Evolutionary conservation across 805 yeast genomes (phyloP).

Genomic region (Zygosaccharomyces lentus): DNA sequence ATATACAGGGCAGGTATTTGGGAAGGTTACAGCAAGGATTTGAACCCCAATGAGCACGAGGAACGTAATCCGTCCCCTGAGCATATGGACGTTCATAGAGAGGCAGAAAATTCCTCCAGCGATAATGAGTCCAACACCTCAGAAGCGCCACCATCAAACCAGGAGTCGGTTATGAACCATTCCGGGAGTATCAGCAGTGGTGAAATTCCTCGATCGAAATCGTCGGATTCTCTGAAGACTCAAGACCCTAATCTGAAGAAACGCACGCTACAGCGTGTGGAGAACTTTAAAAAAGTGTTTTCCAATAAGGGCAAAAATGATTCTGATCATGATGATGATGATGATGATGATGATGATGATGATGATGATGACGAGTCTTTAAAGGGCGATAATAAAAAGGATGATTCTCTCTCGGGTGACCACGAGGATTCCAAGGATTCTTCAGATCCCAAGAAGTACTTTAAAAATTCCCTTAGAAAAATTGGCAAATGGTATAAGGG

Average conservation of each 20-base stretch:
- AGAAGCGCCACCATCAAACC: neutral
- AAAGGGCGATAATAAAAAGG: conserved; percentile 5
- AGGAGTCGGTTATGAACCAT: neutral
- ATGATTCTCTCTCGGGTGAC: conserved; percentile 17
- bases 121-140: neutral
- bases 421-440: conserved; percentile 24
- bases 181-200: conserved; percentile 2
- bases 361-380: conserved; percentile 20
- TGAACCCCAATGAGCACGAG: neutral
- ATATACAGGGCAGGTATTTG: conserved; percentile 91
- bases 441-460: conserved; percentile 35
- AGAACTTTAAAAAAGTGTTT: conserved; percentile 16
- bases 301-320: conserved; percentile 26
- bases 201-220: neutral
- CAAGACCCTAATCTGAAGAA: conserved; percentile 13
- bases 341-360: conserved; percentile 16
- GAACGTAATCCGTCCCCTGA: conserved; percentile 9
- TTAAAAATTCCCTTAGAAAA: conserved; percentile 49
- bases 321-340: conserved; percentile 27
- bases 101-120: conserved; percentile 1
- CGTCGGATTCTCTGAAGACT: conserved; percentile 4
- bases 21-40: conserved; percentile 39
- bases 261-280: conserved; percentile 21
- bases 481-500: conserved; percentile 65
- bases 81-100: conserved; percentile 1